Evolutionary conservation across 768 basidiomycete genomes (phyloP).

Genomic region (Coprinellus micaceus): DNA sequence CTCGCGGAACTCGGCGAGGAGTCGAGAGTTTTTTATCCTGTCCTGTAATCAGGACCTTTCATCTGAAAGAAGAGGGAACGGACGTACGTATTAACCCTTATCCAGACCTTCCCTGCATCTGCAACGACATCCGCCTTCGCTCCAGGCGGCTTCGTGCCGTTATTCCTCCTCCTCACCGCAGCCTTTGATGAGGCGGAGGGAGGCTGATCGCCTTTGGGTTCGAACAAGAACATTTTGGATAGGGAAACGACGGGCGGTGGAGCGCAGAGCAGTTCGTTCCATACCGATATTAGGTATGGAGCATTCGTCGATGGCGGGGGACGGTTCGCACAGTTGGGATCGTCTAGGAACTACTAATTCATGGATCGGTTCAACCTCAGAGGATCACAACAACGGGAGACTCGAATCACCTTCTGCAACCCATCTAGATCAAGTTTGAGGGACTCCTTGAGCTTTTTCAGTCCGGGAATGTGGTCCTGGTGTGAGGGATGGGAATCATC

Average conservation of each 20-base stretch:
- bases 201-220: conserved; percentile 4
- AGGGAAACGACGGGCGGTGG: conserved; percentile 54
- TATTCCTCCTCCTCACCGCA: conserved; percentile 17
- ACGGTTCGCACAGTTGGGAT: conserved; percentile 39
- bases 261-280: conserved; percentile 71
- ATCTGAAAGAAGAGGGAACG: background rate
- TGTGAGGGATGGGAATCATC: conserved; percentile 43
- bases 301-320: conserved; percentile 71
- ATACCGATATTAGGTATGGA: conserved; percentile 76
- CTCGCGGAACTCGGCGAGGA: conserved; percentile 79
- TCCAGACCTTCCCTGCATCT: conserved; percentile 72
- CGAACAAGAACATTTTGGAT: conserved; percentile 47
- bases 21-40: conserved; percentile 73
- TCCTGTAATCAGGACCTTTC: conserved; percentile 2
- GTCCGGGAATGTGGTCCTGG: conserved; percentile 40
- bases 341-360: conserved; percentile 60
- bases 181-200: background rate
- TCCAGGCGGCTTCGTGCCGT: conserved; percentile 25
- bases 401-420: conserved; percentile 37
- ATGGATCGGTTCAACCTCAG: conserved; percentile 1
- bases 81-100: conserved; percentile 83
- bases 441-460: conserved; percentile 43
- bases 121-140: conserved; percentile 82
- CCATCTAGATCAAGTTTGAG: conserved; percentile 44
- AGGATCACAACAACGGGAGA: background rate